Evolutionary conservation across 345 rosid species (phyloP).

Genomic region (Combretum micranthum): DNA sequence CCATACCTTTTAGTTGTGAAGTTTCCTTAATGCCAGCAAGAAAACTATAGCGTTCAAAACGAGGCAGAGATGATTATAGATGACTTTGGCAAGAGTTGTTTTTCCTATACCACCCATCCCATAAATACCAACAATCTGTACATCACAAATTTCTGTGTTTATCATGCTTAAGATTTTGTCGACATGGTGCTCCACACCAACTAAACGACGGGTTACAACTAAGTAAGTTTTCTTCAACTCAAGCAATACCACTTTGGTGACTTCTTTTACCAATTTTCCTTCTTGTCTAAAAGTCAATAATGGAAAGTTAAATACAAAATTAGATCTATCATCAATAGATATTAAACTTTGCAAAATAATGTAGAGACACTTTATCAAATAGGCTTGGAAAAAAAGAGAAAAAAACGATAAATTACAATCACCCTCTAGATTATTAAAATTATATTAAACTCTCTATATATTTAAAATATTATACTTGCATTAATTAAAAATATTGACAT

Average conservation of each 20-base stretch:
- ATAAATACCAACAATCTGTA: background rate
- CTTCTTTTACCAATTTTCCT: background rate
- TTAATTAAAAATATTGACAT: too few species aligned
- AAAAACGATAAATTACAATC: too few species aligned
- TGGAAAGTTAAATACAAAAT: too few species aligned
- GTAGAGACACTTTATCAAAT: too few species aligned
- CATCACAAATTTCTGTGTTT: background rate
- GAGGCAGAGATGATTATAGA: background rate
- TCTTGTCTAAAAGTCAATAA: background rate
- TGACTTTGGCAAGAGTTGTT: slow-evolving; percentile 2
- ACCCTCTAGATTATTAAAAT: too few species aligned
- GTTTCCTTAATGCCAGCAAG: background rate
- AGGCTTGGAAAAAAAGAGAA: too few species aligned
- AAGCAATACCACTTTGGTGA: background rate
- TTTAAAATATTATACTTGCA: too few species aligned
- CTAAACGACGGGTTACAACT: background rate
- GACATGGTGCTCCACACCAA: slow-evolving; percentile 8
- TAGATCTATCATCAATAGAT: too few species aligned
- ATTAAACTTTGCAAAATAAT: too few species aligned
- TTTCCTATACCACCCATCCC: slow-evolving; percentile 11
- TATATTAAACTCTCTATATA: too few species aligned
- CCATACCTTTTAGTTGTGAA: background rate
- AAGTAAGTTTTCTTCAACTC: background rate
- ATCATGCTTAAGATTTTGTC: background rate
- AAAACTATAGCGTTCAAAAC: slow-evolving; percentile 4